Conservation (phyloP, 2,329 filamentous ascomycete genomes). For the Sclerotinia trifoliorum region DNA sequence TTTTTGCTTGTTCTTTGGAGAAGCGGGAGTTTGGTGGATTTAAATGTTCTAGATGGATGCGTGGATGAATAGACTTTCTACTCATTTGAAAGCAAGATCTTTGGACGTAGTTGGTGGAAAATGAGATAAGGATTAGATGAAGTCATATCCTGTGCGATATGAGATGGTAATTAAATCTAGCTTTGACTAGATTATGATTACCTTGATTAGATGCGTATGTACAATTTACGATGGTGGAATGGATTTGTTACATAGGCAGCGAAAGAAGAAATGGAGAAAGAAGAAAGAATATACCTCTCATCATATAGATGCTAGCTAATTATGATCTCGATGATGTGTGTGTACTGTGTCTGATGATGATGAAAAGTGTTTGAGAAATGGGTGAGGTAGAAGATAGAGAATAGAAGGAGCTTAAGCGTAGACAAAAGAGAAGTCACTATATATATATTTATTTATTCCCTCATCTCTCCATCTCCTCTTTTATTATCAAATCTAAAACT, state of each 20-base stretch:
- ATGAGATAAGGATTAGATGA: not conserved
- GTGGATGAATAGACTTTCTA: not conserved
- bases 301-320: too few species aligned
- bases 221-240: not conserved
- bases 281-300: conserved; percentile 1
- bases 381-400: too few species aligned
- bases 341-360: too few species aligned
- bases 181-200: not conserved
- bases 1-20: conserved; percentile 8
- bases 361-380: too few species aligned
- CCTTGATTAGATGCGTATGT: not conserved
- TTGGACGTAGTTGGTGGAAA: not conserved
- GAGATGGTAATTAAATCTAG: not conserved
- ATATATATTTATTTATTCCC: too few species aligned
- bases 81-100: not conserved
- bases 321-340: too few species aligned
- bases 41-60: not conserved
- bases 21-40: conserved; percentile 7
- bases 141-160: not conserved
- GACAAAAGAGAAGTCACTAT: too few species aligned
- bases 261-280: not conserved
- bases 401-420: too few species aligned
- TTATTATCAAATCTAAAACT: too few species aligned
- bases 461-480: too few species aligned
- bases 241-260: conserved; percentile 4